Conservation (phyloP, 352 stramenopile species). For the Pythium plurisporium region DNA sequence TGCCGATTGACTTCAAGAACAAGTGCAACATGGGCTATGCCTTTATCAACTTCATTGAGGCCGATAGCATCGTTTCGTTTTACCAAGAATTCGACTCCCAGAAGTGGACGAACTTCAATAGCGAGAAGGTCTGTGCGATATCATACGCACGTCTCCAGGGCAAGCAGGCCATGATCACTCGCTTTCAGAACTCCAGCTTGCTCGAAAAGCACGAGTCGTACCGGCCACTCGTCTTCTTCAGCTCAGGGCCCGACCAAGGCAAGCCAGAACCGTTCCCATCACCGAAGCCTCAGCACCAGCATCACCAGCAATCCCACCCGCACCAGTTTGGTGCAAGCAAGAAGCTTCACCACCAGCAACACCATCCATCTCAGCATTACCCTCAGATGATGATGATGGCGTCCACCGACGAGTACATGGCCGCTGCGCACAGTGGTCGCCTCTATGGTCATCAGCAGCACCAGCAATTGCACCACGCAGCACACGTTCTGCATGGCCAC, state of each 20-base stretch:
- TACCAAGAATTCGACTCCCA: conserved; percentile 82
- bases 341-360: conserved; percentile 10
- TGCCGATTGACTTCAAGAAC: conserved; percentile 99
- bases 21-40: conserved; percentile 99
- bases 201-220: conserved; percentile 93
- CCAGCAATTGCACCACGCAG: conserved; percentile 5
- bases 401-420: conserved; percentile 16
- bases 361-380: conserved; percentile 3
- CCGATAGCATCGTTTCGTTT: conserved; percentile 66
- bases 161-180: conserved; percentile 97
- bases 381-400: conserved; percentile 5
- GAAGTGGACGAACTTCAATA: conserved; percentile 98
- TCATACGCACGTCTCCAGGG: conserved; percentile 97
- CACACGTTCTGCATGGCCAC: conserved; percentile 12
- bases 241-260: conserved; percentile 59
- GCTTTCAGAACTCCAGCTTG: conserved; percentile 98
- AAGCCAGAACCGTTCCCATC: conserved; percentile 63
- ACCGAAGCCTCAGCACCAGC: conserved; percentile 35
- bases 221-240: conserved; percentile 89
- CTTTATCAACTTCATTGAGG: conserved; percentile 99
- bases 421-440: background rate
- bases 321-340: conserved; percentile 4
- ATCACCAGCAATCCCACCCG: conserved; percentile 16
- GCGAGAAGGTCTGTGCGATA: conserved; percentile 98
- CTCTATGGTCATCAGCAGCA: conserved; percentile 18